phyloP scores from a whole-genome alignment of 2,329 filamentous ascomycete species.

The Apiospora saccharicola region DNA sequence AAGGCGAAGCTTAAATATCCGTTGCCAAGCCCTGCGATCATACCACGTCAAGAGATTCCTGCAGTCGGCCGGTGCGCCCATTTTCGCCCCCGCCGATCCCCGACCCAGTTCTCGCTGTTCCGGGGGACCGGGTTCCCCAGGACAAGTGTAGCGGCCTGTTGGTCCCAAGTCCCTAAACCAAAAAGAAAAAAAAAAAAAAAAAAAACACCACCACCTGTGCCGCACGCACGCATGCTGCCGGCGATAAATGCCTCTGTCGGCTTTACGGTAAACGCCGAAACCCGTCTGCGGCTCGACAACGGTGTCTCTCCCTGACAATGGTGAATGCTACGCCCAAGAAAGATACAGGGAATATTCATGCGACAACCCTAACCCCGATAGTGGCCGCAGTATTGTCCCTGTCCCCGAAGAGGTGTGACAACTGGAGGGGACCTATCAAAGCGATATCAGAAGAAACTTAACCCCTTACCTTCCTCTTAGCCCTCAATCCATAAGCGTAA shows the following conservation, averaged over 20 bases:
- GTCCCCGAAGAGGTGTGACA: too few species aligned
- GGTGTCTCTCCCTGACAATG: background rate
- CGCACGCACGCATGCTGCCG: background rate
- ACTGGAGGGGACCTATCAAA: too few species aligned
- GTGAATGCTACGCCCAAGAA: too few species aligned
- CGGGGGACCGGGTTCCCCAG: background rate
- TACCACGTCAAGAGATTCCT: slow-evolving; percentile 13
- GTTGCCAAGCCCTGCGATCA: background rate
- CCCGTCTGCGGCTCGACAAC: background rate
- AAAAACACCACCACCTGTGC: background rate
- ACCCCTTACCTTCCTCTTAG: background rate
- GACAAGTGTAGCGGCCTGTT: slow-evolving; percentile 3
- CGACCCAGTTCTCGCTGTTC: slow-evolving; percentile 1
- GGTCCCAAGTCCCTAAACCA: background rate
- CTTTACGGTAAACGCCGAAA: slow-evolving; percentile 13
- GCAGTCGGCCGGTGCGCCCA: background rate
- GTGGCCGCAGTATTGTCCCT: background rate
- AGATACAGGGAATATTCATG: background rate
- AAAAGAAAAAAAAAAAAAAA: too few species aligned
- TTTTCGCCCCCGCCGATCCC: background rate
- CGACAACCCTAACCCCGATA: background rate
- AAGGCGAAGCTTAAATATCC: slow-evolving; percentile 3
- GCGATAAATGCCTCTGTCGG: background rate
- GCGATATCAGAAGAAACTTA: too few species aligned
- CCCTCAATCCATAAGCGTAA: background rate